These are phyloP conservation scores for Agapanthus africanus DNA, from an alignment of 106 monocot genomes.

Conservation along the genomic window DNA sequence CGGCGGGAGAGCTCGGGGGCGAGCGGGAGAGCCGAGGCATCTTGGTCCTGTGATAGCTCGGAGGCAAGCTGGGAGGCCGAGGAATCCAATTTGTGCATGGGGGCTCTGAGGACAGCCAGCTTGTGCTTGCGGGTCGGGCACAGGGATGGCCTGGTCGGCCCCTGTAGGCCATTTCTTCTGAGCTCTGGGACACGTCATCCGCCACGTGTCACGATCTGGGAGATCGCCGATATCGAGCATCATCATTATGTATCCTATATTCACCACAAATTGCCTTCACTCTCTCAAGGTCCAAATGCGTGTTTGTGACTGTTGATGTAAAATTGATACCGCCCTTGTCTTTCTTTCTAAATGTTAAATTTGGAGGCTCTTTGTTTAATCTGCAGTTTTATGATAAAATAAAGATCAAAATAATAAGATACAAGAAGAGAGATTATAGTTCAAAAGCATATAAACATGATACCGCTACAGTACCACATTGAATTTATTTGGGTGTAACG, in stretches of 20 bases:
- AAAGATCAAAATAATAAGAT: not conserved
- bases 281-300: slow-evolving; percentile 89
- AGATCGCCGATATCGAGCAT: no score
- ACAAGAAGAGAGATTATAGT: not conserved
- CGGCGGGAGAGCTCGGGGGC: no score
- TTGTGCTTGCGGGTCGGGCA: no score
- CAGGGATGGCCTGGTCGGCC: no score
- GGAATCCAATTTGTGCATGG: no score
- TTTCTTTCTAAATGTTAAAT: slow-evolving; percentile 85
- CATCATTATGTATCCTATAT: slow-evolving; percentile 94
- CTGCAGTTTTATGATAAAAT: slow-evolving; percentile 24
- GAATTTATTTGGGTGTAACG: not conserved
- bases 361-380: slow-evolving; percentile 97
- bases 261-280: slow-evolving; percentile 97
- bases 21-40: no score
- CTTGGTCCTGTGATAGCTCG: no score
- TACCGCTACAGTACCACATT: not conserved
- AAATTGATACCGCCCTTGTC: slow-evolving; percentile 98
- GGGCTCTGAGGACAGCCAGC: no score
- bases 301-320: slow-evolving; percentile 84
- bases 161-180: no score
- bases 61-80: no score
- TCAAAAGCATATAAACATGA: not conserved
- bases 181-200: no score
- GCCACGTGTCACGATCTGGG: no score